Conservation (phyloP, 208 protist species). For the Kentomonas sorsogonicus region DNA sequence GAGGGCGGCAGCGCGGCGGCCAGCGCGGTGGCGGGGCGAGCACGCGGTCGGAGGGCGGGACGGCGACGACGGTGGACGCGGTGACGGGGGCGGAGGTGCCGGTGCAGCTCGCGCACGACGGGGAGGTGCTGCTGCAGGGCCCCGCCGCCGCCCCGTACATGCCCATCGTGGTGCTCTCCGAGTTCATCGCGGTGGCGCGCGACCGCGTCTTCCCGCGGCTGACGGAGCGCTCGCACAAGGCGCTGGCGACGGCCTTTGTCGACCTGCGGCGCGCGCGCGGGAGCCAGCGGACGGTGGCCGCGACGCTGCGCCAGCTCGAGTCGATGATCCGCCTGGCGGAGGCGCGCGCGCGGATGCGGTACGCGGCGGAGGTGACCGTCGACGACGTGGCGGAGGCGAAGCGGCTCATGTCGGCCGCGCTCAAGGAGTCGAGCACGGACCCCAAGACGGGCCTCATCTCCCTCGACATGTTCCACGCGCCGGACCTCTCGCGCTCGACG, state of each 20-base stretch:
- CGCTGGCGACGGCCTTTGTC: constrained; percentile 93
- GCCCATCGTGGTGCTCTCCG: constrained; percentile 68
- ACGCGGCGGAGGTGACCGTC: constrained; percentile 50
- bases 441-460: constrained; percentile 84
- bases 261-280: constrained; percentile 86
- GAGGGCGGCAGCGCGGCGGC: constrained; percentile 1
- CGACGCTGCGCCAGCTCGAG: constrained; percentile 98
- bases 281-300: constrained; percentile 92
- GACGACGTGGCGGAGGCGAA: constrained; percentile 90
- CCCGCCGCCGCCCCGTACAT: constrained; percentile 57
- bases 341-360: constrained; percentile 90
- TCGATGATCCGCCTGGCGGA: constrained; percentile 98
- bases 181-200: constrained; percentile 93
- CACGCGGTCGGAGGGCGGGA: not conserved
- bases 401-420: constrained; percentile 79
- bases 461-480: constrained; percentile 86
- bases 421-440: constrained; percentile 86
- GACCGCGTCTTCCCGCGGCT: constrained; percentile 79
- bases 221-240: constrained; percentile 79
- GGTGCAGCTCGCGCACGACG: constrained; percentile 61
- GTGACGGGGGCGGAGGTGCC: constrained; percentile 30
- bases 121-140: constrained; percentile 69
- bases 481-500: constrained; percentile 72
- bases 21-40: not conserved
- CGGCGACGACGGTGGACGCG: constrained; percentile 14